Evolutionary conservation across 371 early-diverging fungal genomes (phyloP).

Genomic region (Mucor lusitanicus): DNA sequence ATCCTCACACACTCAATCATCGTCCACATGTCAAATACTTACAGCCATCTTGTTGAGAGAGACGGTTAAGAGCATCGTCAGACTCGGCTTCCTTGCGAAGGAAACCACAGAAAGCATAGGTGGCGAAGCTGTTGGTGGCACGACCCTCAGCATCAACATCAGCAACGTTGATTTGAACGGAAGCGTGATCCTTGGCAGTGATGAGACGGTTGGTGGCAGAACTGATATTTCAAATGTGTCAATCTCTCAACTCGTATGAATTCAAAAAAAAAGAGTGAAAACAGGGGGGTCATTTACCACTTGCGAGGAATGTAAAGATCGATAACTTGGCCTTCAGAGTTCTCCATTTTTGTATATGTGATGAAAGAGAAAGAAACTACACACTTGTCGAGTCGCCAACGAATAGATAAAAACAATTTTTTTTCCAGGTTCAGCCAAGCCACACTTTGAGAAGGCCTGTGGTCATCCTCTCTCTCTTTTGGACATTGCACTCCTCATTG

Average conservation of each 20-base stretch:
- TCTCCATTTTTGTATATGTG: conserved; percentile 53
- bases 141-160: conserved; percentile 92
- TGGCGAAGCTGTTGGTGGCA: conserved; percentile 74
- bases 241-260: not conserved
- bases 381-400: not conserved
- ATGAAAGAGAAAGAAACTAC: conserved; percentile 19
- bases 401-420: conserved; percentile 1
- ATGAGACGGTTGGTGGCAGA: conserved; percentile 59
- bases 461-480: not conserved
- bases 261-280: not conserved
- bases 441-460: not conserved
- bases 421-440: not conserved
- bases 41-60: conserved; percentile 89
- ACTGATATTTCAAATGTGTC: conserved; percentile 19
- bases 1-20: too few relatives aligned
- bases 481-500: not conserved
- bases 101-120: conserved; percentile 94
- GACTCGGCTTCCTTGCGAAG: conserved; percentile 90
- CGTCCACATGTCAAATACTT: conserved; percentile 23
- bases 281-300: conserved; percentile 70
- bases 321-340: conserved; percentile 75
- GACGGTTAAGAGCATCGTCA: conserved; percentile 96
- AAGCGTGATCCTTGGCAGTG: conserved; percentile 92
- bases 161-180: conserved; percentile 97
- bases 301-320: conserved; percentile 96